Base-by-base conservation (phyloP, 805 yeast genomes). In the Blastobotrys parvus region DNA sequence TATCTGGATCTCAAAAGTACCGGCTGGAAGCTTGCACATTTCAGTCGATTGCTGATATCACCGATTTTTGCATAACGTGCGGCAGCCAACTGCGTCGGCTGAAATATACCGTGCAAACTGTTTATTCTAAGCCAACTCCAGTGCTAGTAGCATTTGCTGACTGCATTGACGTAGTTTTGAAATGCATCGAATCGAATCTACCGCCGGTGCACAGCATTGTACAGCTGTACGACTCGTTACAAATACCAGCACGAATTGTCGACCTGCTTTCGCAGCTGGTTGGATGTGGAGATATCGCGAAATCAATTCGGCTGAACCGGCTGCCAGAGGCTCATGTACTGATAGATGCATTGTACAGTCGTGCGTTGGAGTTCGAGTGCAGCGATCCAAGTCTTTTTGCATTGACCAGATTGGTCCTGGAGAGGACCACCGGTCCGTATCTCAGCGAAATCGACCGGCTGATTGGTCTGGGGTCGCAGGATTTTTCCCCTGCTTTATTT, bases 101-200 rank as follows among this genome's bases (percentile, higher is more conserved):
- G 22, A 11, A 21, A 19, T 41, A 41, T n/a, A 41, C 43, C 16
- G 17, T 35, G 17, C 18, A 11, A n/a, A 34, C 16, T 8, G 16
- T 41, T 22, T 4, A 20, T 17, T 16, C 21, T n/a, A 22, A 16
- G 25, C 20, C 25, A 18, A 34, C 32, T n/a, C 38, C 43, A 3
- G 43, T 41, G n/a, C 31, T 41, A 22, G 34, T 41, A 16, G 39
- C 43, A n/a, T 41, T 41, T 16, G 37, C 43, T 7, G 35, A 35
- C 25, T 41, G 43, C 23, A 11, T 41, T 5, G 25, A 19, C 29
- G 15, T 41, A n/a, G 38, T 41, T 10, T 32, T 41, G 20, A 27
- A 25, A 16, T 11, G 33, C 13, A 41, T 41, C 16, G 43, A 41
- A 27, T 25, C 35, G 20, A 25, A 25, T 25, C 29, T 25, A 7